Evolutionary conservation across 2,329 filamentous ascomycete species (phyloP).

Genomic region (Penicillium digitatum): DNA sequence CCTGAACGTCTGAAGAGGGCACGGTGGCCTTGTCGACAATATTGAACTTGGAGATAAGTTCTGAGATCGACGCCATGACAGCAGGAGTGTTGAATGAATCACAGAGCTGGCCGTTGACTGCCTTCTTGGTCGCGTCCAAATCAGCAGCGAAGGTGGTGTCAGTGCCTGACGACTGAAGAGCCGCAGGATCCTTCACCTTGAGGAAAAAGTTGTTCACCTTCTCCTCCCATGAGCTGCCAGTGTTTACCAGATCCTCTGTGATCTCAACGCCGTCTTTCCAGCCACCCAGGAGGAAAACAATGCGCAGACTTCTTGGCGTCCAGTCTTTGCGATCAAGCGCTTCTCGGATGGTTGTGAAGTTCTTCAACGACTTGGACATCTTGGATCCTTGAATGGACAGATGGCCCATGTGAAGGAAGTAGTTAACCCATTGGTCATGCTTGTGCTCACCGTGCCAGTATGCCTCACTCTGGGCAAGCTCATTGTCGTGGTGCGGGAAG

Average conservation of each 20-base stretch:
- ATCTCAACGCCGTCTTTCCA: slow-evolving; percentile 94
- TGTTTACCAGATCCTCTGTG: slow-evolving; percentile 72
- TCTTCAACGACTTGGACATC: slow-evolving; percentile 95
- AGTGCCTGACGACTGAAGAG: slow-evolving; percentile 24
- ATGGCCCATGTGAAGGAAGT: slow-evolving; percentile 95
- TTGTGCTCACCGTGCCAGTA: slow-evolving; percentile 57
- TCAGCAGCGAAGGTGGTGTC: slow-evolving; percentile 44
- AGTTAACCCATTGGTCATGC: slow-evolving; percentile 78
- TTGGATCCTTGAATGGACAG: slow-evolving; percentile 84
- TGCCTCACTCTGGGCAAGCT: slow-evolving; percentile 85
- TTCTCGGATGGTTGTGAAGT: slow-evolving; percentile 89
- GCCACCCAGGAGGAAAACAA: slow-evolving; percentile 79
- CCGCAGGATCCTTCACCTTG: slow-evolving; percentile 50
- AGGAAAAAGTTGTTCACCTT: slow-evolving; percentile 69
- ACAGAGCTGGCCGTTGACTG: slow-evolving; percentile 63
- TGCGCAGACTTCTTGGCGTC: slow-evolving; percentile 73
- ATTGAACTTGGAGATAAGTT: slow-evolving; percentile 76
- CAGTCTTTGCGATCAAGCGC: slow-evolving; percentile 67
- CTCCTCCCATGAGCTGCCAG: slow-evolving; percentile 74
- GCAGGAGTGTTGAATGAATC: slow-evolving; percentile 85
- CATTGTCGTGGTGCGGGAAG: slow-evolving; percentile 91
- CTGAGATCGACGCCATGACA: slow-evolving; percentile 73
- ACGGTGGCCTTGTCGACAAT: slow-evolving; percentile 46
- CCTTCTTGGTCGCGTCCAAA: slow-evolving; percentile 53
- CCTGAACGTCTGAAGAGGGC: slow-evolving; percentile 47